A percentile compares a stretch with the other conserved stretches of the same genome.
These are phyloP conservation scores for Diaporthe sp. DNA, from an alignment of 2,329 filamentous ascomycete species.

Conservation along the genomic window DNA sequence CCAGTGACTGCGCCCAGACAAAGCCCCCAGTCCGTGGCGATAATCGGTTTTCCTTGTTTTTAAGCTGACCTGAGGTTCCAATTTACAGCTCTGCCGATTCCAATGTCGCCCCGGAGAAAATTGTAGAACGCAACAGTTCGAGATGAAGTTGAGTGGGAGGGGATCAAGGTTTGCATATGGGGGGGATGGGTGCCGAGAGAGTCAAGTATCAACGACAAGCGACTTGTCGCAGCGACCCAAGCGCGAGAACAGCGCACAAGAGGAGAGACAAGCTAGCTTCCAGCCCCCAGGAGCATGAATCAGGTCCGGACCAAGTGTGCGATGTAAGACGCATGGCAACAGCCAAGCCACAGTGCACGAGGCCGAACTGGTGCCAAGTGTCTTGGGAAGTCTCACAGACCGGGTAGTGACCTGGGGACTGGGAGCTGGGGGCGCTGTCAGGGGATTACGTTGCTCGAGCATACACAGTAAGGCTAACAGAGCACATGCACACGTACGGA, in stretches of 20 bases:
- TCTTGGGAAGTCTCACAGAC: conserved; percentile 30
- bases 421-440: not conserved
- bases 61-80: conserved; percentile 3
- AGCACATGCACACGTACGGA: not conserved
- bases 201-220: conserved; percentile 28
- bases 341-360: conserved; percentile 33
- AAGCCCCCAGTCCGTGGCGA: conserved; percentile 20
- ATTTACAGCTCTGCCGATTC: conserved; percentile 5
- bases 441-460: conserved; percentile 20
- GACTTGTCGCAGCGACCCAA: conserved; percentile 1
- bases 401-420: conserved; percentile 12
- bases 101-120: conserved; percentile 1
- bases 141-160: conserved; percentile 6
- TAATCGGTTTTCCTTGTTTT: not conserved
- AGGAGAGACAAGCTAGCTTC: not conserved
- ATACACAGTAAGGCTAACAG: not conserved
- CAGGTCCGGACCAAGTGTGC: conserved; percentile 12
- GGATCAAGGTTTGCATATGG: not conserved
- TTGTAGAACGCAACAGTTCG: not conserved
- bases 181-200: not conserved
- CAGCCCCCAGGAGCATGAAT: conserved; percentile 26
- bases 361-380: conserved; percentile 25
- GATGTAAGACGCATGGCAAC: conserved; percentile 27
- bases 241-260: not conserved
- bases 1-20: conserved; percentile 10